phyloP scores from a whole-genome alignment of 345 rosid genomes.

The Noccaea bulbosa region DNA sequence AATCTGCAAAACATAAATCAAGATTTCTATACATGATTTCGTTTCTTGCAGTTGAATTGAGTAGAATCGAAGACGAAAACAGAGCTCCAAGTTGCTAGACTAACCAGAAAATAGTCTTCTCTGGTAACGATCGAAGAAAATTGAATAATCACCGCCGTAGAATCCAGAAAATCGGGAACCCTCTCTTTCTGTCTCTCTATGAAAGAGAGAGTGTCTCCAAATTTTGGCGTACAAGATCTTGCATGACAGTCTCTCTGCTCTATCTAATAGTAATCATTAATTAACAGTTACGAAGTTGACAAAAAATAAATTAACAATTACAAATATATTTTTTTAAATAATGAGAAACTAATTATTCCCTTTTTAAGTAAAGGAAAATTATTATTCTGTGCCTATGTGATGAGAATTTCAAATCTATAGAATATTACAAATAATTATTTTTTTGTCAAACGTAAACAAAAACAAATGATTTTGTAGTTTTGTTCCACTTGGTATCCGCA shows the following conservation, averaged over 20 bases:
- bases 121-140: background rate
- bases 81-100: background rate
- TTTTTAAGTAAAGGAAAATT: background rate
- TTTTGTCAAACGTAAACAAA: no score
- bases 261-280: background rate
- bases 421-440: no score
- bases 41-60: background rate
- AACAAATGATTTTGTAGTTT: background rate
- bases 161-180: conserved; percentile 15
- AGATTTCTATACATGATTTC: background rate
- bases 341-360: no score
- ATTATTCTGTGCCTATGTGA: background rate
- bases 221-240: background rate
- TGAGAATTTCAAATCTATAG: background rate
- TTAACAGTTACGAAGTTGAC: no score
- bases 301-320: no score
- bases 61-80: conserved; percentile 3
- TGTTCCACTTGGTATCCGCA: conserved; percentile 11
- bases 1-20: conserved; percentile 12
- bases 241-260: background rate
- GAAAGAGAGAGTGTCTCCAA: conserved; percentile 14
- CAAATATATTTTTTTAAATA: no score
- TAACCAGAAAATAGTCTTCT: background rate
- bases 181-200: background rate
- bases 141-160: background rate